phyloP scores from a whole-genome alignment of 2,329 filamentous ascomycete species.

The Aaosphaeria arxii region DNA sequence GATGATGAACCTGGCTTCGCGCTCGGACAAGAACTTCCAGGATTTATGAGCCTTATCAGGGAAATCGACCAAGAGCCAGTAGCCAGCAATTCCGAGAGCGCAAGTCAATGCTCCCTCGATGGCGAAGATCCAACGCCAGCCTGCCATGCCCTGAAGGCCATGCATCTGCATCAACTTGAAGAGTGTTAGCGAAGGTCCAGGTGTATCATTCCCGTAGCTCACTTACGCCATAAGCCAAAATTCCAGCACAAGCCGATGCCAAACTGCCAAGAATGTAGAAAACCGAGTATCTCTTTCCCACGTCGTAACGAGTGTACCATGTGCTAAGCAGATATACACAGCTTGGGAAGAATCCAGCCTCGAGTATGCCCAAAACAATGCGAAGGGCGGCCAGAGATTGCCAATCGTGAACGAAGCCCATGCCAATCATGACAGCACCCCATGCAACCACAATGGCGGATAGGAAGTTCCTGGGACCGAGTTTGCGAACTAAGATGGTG shows the following conservation, averaged over 20 bases:
- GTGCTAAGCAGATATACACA: constrained; percentile 46
- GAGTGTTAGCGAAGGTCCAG: neutral
- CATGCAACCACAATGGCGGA: constrained; percentile 35
- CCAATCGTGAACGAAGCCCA: constrained; percentile 40
- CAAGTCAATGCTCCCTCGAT: constrained; percentile 43
- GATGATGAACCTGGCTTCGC: constrained; percentile 50
- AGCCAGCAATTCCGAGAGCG: constrained; percentile 38
- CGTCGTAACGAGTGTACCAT: constrained; percentile 51
- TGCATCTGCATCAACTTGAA: constrained; percentile 59
- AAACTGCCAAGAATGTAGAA: constrained; percentile 70
- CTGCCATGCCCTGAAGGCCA: constrained; percentile 45
- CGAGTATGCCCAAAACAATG: constrained; percentile 34
- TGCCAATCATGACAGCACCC: constrained; percentile 45
- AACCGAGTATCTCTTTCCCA: constrained; percentile 65
- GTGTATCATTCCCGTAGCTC: neutral
- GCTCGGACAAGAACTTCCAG: constrained; percentile 44
- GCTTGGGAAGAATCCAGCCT: constrained; percentile 31
- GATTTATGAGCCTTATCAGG: constrained; percentile 42
- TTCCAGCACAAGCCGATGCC: constrained; percentile 64
- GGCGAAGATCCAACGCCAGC: constrained; percentile 49
- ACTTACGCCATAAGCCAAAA: constrained; percentile 65
- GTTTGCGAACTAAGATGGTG: constrained; percentile 39
- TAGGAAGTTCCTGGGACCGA: constrained; percentile 39
- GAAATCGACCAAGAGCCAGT: constrained; percentile 46
- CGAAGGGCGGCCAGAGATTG: constrained; percentile 34